These are phyloP conservation scores for Oleoguttula mirabilis DNA, from an alignment of 495 filamentous ascomycete genomes.

Conservation along the genomic window DNA sequence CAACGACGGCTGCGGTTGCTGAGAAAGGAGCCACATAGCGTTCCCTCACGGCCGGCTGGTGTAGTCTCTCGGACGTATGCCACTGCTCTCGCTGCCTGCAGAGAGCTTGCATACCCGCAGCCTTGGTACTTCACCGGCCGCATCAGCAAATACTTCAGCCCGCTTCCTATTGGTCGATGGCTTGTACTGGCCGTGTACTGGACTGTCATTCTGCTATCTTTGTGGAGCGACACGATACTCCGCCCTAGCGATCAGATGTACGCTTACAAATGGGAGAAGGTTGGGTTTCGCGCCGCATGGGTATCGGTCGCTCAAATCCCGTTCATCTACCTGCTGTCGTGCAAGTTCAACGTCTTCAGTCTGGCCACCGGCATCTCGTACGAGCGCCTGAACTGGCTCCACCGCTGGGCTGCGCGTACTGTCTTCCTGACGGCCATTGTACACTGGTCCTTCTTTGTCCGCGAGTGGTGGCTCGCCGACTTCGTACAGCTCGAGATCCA, in stretches of 20 bases:
- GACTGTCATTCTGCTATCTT: constrained; percentile 7
- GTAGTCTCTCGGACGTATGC: constrained; percentile 5
- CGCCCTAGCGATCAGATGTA: constrained; percentile 10
- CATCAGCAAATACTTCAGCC: constrained; percentile 16
- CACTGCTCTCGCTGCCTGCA: not conserved
- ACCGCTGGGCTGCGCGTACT: constrained; percentile 22
- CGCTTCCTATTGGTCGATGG: constrained; percentile 13
- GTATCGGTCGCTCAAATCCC: constrained; percentile 24
- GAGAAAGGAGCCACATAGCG: not conserved
- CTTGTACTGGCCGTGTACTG: constrained; percentile 11
- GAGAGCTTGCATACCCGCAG: constrained; percentile 15
- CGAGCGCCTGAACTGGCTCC: constrained; percentile 26
- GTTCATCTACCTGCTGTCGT: constrained; percentile 22
- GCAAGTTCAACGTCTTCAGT: constrained; percentile 22
- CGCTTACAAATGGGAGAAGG: constrained; percentile 22
- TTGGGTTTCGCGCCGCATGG: constrained; percentile 27
- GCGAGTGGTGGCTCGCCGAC: constrained; percentile 18
- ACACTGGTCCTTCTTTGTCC: constrained; percentile 25
- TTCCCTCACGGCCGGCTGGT: constrained; percentile 4
- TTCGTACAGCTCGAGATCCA: constrained; percentile 17
- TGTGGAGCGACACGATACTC: constrained; percentile 15
- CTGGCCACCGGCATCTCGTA: constrained; percentile 21
- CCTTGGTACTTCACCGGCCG: constrained; percentile 13
- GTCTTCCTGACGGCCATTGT: constrained; percentile 23
- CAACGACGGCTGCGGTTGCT: constrained; percentile 1